Conservation (phyloP, 192 early-diverging fungal genomes). For the Glomus cerebriforme region DNA sequence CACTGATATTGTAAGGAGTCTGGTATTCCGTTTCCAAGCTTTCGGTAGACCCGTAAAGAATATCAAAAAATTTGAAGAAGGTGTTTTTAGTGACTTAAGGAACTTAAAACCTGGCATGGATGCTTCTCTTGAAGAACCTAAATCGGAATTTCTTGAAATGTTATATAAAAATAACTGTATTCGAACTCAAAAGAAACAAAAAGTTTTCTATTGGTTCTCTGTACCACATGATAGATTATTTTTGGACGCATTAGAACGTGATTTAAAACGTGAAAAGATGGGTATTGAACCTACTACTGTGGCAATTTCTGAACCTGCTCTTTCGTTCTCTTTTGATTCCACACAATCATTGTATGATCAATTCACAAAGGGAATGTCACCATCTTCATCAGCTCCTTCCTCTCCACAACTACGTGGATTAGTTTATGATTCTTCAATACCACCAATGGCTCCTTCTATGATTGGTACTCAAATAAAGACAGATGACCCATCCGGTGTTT, state of each 20-base stretch:
- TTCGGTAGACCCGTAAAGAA: conserved; percentile 86
- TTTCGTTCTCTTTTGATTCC: conserved; percentile 62
- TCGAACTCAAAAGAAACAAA: conserved; percentile 98
- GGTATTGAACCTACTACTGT: conserved; percentile 82
- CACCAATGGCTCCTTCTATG: conserved; percentile 23
- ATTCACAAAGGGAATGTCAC: conserved; percentile 45
- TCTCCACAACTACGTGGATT: conserved; percentile 29
- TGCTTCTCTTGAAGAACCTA: conserved; percentile 88
- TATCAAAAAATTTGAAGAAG: conserved; percentile 98
- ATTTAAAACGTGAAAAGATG: conserved; percentile 90
- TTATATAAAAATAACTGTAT: conserved; percentile 96
- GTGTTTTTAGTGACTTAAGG: conserved; percentile 93
- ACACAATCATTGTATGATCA: conserved; percentile 59
- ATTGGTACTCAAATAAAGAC: conserved; percentile 25
- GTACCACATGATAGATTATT: conserved; percentile 95
- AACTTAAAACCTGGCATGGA: conserved; percentile 95
- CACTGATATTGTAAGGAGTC: conserved; percentile 91
- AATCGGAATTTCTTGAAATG: conserved; percentile 92
- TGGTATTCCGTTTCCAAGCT: conserved; percentile 89
- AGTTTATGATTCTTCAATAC: conserved; percentile 27
- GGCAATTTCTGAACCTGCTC: conserved; percentile 69
- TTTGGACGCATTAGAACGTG: conserved; percentile 93
- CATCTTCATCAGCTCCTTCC: conserved; percentile 35
- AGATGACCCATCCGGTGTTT: conserved; percentile 12
- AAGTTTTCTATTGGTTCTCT: conserved; percentile 98